Evolutionary conservation across 192 early-diverging fungal genomes (phyloP), one percentile per base, ranked within the genome.

Genomic region (Backusella morwellensis): DNA sequence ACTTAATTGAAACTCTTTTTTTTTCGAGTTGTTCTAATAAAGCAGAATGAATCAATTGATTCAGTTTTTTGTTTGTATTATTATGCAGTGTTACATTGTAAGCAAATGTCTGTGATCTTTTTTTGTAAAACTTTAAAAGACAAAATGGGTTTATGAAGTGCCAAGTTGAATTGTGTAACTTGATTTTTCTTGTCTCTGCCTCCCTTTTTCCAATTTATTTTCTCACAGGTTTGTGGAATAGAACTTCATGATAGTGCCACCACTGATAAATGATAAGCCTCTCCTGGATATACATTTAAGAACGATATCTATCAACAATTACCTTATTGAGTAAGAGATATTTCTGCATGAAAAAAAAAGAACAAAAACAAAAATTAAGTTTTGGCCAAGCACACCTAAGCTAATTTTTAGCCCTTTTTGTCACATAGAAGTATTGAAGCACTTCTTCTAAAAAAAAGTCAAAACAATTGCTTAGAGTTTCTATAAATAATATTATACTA

Each of bases 1-100:
- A 79, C 78, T 70, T 73, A 79, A 74, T 23, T 19, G 12, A 52
- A 56, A 63, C 56, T 63, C 26, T 29, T 12, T 40, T 26, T 56
- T 21, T 63, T 59, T 59, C 9, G 23, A 26, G 21, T 59, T 59
- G 56, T 59, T 11, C 11, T 14, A 59, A 59, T 59, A 59, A 59
- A 59, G 56, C 56, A 59, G 23, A 26, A 29, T 12, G 23, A 59
- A 26, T 26, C 23, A 26, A 59, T 59, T 26, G 21, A 59, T 59
- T 59, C 56, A 26, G 8, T 59, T 59, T 59, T 59, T 59, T 59
- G 56, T 59, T 59, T 59, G 56, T 59, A 59, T 26, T 59, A 14
- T 59, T 26, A 59, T 59, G 56, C 56, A 59, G 56, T 59, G 56
- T 59, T 59, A 59, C 56, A 59, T 59, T 59, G 8, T 56, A n/a